phyloP scores from a whole-genome alignment of 441 rosid genomes.

The Jatropha multifida region DNA sequence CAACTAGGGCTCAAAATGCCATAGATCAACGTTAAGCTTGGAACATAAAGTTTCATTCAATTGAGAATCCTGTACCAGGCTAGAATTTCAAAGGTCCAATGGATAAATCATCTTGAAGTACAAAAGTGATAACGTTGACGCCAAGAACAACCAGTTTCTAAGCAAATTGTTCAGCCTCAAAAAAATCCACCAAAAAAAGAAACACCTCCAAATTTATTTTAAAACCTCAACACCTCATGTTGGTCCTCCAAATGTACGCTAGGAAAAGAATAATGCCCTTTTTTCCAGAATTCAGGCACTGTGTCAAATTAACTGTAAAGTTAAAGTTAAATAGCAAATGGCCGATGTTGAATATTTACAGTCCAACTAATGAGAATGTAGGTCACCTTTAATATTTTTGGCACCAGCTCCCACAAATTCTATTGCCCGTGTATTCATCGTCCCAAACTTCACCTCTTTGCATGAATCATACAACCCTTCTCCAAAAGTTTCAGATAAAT shows the following conservation, averaged over 20 bases:
- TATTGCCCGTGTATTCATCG: constrained; percentile 78
- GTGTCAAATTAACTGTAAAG: not conserved
- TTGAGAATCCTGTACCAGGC: not conserved
- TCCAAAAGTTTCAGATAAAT: constrained; percentile 69
- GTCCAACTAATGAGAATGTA: constrained; percentile 8
- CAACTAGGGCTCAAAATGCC: not conserved
- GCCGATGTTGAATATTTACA: constrained; percentile 1
- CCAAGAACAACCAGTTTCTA: not conserved
- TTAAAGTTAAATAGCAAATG: not conserved
- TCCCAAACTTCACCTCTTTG: constrained; percentile 88
- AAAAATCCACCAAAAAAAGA: not conserved
- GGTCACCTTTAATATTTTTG: constrained; percentile 59
- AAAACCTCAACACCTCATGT: not conserved
- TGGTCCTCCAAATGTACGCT: not conserved
- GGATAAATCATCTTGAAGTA: not conserved
- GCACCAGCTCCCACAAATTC: constrained; percentile 91
- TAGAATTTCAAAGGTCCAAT: not conserved
- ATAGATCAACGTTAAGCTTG: not conserved
- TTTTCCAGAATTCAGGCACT: not conserved
- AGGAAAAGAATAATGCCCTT: not conserved
- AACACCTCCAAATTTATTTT: not conserved
- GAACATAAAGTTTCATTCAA: not conserved
- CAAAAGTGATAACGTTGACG: not conserved
- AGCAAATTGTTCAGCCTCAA: not conserved
- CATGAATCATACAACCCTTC: constrained; percentile 77